These are phyloP conservation scores for Porcisia hertigi DNA, from an alignment of 208 protist genomes.

Conservation along the genomic window DNA sequence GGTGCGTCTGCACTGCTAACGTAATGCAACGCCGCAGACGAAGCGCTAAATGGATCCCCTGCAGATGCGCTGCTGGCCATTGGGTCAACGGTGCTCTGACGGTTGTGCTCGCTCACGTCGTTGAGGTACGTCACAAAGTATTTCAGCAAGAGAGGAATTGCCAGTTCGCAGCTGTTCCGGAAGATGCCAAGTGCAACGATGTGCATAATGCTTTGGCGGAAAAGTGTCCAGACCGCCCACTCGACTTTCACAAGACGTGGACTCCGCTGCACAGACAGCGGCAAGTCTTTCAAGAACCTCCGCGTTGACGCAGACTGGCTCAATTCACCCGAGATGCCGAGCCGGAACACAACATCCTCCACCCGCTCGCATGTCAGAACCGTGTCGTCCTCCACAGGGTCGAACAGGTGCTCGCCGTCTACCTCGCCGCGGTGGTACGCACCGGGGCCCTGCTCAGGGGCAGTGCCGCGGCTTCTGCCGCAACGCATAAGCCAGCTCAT, in stretches of 20 bases:
- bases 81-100: neutral
- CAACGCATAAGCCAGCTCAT: neutral
- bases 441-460: slow-evolving; percentile 10
- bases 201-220: neutral
- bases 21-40: neutral
- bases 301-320: neutral
- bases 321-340: no score
- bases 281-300: neutral
- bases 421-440: slow-evolving; percentile 47
- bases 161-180: neutral
- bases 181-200: slow-evolving; percentile 5
- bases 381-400: slow-evolving; percentile 24
- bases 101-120: neutral
- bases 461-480: neutral
- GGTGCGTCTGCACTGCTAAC: neutral
- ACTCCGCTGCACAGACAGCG: neutral
- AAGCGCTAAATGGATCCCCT: neutral
- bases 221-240: slow-evolving; percentile 1
- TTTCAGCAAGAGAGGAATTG: slow-evolving; percentile 11
- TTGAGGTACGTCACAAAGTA: slow-evolving; percentile 12
- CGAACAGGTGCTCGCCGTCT: slow-evolving; percentile 69
- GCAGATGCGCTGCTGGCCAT: neutral
- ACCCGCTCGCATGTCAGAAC: slow-evolving; percentile 54
- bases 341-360: slow-evolving; percentile 24
- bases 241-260: neutral